Evolutionary conservation across 441 rosid genomes (phyloP), one percentile per base, ranked within the genome.

Genomic region (Adansonia rubrostipa): DNA sequence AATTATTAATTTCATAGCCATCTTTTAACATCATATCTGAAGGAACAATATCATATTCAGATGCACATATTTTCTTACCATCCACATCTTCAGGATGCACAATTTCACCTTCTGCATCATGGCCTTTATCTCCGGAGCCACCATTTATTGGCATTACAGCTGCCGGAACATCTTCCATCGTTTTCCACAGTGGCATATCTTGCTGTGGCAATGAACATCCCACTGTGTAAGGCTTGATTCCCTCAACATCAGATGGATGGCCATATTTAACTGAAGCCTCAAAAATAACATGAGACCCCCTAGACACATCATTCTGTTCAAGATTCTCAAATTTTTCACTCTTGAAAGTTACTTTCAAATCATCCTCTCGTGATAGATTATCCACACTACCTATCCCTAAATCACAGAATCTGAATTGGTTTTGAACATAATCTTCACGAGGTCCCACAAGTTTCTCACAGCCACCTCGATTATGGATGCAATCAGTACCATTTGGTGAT

Each of bases 101-200:
- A 73, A 56, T 48, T 17, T 70, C 50, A 44, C 80, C 78, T 80
- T 64, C 83, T 17, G 56, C 81, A 47, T 40, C 61, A 14, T 54
- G 80, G 62, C 81, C 75, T 81, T 76, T 65, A 73, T 82, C 83
- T 62, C 77, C 85, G 53, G 53, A 71, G 74, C 77, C 62, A 44
- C 19, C 78, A 83, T 73, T 71, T 19, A 74, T 48, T 42, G 85
- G 85, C 83, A 90, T 80, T 66, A 80, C 84, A 77, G 87, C 85
- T 6, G 73, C 80, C 19, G 82, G 47, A 17, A 83, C 78, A 51
- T 79, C 87, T 78, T 84, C 79, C 57, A 81, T 80, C 3, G 82
- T 80, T 79, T 80, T 83, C 87, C 88, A 85, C 19, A 85, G 77
- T 40, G 87, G 82, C 75, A 58, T 60, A 63, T 81, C 68, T 42